Percentiles rank a stretch among this genome's conserved stretches.
Conservation (phyloP, 2,329 filamentous ascomycete species). For the Monosporascus cannonballus region DNA sequence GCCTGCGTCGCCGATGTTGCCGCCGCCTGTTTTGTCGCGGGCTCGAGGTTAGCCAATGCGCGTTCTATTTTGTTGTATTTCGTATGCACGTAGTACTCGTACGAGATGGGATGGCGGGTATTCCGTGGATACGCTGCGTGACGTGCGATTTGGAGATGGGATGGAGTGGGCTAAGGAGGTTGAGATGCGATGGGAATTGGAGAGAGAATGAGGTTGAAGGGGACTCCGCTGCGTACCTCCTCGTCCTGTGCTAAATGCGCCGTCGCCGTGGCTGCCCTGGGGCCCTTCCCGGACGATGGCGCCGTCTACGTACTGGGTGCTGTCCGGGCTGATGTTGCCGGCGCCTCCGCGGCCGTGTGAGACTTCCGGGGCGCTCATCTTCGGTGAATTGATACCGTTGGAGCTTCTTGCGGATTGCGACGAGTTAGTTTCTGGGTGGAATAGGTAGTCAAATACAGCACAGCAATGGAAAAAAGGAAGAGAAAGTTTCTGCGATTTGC, state of each 20-base stretch:
- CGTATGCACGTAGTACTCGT: too few species aligned
- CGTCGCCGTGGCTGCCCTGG: constrained; percentile 51
- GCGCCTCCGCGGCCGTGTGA: constrained; percentile 57
- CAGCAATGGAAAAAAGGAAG: too few species aligned
- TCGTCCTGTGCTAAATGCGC: constrained; percentile 52
- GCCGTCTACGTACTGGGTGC: constrained; percentile 55
- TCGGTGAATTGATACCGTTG: constrained; percentile 5
- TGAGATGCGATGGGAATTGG: background rate
- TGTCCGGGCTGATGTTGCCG: constrained; percentile 54
- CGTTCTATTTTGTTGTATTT: too few species aligned
- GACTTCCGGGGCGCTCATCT: constrained; percentile 39
- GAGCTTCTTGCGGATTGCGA: background rate
- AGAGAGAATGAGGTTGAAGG: background rate
- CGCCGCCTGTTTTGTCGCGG: constrained; percentile 37
- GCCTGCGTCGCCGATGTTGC: constrained; percentile 50
- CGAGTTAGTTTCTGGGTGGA: too few species aligned
- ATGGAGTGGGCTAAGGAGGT: background rate
- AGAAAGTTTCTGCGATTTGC: background rate
- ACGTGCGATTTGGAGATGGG: background rate
- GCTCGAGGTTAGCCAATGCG: background rate
- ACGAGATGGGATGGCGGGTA: too few species aligned
- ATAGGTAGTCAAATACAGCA: background rate
- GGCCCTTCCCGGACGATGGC: constrained; percentile 51
- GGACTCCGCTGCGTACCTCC: constrained; percentile 39
- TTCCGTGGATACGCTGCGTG: too few species aligned